A percentile compares a stretch with the other conserved stretches of the same genome.
Conservation (phyloP, 441 rosid genomes). For the Isatis lusitanica region DNA sequence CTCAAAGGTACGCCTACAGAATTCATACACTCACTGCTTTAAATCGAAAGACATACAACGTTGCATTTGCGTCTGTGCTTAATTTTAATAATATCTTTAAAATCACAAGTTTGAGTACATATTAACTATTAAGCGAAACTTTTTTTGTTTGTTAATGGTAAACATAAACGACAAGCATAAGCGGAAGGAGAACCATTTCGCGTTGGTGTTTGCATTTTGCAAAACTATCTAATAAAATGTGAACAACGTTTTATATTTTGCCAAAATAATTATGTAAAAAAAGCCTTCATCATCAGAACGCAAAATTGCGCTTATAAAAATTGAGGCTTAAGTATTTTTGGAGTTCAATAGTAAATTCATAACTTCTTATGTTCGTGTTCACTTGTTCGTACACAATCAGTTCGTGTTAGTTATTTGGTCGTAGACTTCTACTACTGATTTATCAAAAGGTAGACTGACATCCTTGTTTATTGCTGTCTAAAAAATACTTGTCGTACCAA, state of each 20-base stretch:
- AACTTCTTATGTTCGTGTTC: not conserved
- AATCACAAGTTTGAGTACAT: too few species aligned
- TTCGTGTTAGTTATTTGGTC: not conserved
- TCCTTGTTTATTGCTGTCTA: not conserved
- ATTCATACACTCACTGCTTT: not conserved
- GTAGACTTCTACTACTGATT: not conserved
- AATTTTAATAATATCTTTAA: not conserved
- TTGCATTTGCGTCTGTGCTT: not conserved
- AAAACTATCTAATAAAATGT: not conserved
- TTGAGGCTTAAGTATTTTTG: not conserved
- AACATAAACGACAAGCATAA: not conserved
- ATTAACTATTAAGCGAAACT: not conserved
- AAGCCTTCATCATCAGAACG: not conserved
- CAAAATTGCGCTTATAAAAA: not conserved
- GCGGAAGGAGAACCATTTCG: not conserved
- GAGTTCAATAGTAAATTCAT: not conserved
- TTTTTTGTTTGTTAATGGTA: not conserved
- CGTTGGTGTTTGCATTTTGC: too few species aligned
- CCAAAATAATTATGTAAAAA: not conserved
- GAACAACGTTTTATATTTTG: not conserved
- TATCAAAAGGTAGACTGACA: not conserved
- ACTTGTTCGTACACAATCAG: not conserved
- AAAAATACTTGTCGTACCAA: not conserved
- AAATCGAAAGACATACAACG: not conserved
- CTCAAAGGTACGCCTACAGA: slow-evolving; percentile 25